Evolutionary conservation across 176 grass and related monocot genomes (phyloP), one percentile per base, ranked within the genome.

Genomic region (Tuctoria greenei): DNA sequence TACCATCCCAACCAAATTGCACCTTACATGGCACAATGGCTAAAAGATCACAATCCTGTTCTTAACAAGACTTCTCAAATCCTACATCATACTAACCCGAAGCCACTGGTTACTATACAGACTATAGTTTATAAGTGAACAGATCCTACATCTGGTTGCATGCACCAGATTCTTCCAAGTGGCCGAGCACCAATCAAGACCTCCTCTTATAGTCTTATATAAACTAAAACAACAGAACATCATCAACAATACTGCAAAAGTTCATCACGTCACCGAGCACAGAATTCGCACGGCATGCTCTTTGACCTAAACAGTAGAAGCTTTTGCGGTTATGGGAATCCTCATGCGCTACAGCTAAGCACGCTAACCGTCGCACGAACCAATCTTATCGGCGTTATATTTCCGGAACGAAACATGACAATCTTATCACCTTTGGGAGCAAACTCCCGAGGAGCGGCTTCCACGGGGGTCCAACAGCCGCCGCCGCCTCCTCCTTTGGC

Each of bases 401-500:
- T 18, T 20, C 6, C 0, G 0, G 16, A 59, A 10, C 59, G 7
- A 43, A 75, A 69, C 63, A 69, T 68, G 51, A 23, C 56, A 25
- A 54, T 78, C 27, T 28, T 13, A 41, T 69, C 69, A 79, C 86
- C 86, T 88, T 88, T 23, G 75, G 69, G 61, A 88, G 75, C 62
- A 83, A 60, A 28, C 23, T 44, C 10, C 24, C 80, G 3, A 83
- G 76, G 16, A 70, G 23, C n/a, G n/a, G n/a, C 70, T 64, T 84
- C 86, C 57, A 83, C 56, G 76, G 76, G 35, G 45, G 9, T 0
- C 57, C 81, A 4, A 10, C 27, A 31, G 31, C 31, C 0, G 43
- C 63, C 40, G 28, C 24, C 6, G 47, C 20, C 6, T 10, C 72
- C 34, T 38, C 25, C 61, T 23, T 61, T 24, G 3, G 1, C 35